These are phyloP conservation scores for Lolium perenne DNA, from an alignment of 176 grass and related monocot genomes.

Conservation along the genomic window DNA sequence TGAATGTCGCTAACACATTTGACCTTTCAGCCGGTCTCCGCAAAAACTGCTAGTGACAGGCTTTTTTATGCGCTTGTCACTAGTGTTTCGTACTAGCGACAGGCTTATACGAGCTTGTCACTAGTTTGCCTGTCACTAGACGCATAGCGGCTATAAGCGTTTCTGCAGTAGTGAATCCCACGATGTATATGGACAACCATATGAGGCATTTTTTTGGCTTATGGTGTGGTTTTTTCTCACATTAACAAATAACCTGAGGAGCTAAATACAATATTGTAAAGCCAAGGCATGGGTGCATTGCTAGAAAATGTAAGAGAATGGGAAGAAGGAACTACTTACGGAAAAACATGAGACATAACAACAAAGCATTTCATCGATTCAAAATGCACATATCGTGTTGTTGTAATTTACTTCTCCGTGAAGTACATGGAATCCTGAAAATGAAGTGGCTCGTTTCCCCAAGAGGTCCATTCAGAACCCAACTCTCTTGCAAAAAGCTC, in stretches of 20 bases:
- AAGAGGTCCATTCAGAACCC: constrained; percentile 83
- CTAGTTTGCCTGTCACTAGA: too few species aligned
- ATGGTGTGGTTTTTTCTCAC: too few species aligned
- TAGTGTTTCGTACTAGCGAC: too few species aligned
- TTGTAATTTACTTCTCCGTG: constrained; percentile 39
- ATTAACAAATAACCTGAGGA: neutral
- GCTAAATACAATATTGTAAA: neutral
- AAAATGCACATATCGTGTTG: neutral
- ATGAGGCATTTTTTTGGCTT: too few species aligned
- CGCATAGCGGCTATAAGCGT: too few species aligned
- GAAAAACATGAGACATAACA: neutral
- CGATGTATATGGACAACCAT: too few species aligned
- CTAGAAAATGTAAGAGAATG: neutral
- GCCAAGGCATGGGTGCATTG: neutral
- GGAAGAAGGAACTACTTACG: neutral
- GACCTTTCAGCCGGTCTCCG: too few species aligned
- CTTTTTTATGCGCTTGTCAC: too few species aligned
- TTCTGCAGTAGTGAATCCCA: too few species aligned
- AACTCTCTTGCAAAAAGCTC: constrained; percentile 98
- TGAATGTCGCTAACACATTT: too few species aligned
- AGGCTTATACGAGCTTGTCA: too few species aligned
- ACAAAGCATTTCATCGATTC: neutral
- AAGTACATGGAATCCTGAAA: constrained; percentile 88
- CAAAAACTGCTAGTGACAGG: too few species aligned
- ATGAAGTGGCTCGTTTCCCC: constrained; percentile 92